Evolutionary conservation across 805 yeast species (phyloP).

Genomic region (Starmerella vitae): DNA sequence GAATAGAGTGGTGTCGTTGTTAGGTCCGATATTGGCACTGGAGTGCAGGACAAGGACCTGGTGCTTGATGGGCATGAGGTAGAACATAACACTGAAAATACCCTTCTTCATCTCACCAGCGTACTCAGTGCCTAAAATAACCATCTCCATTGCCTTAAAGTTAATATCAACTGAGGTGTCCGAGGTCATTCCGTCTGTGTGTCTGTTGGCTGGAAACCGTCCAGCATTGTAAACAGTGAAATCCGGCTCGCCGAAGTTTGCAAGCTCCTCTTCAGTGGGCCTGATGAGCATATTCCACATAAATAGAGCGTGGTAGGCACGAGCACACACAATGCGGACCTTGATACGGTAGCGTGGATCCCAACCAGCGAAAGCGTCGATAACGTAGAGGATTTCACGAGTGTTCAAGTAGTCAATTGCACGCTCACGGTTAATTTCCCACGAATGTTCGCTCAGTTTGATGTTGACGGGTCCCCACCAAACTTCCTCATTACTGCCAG

Average conservation of each 20-base stretch:
- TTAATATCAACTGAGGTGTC: conserved; percentile 90
- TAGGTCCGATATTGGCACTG: conserved; percentile 79
- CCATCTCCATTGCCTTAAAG: conserved; percentile 97
- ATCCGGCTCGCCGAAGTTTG: conserved; percentile 89
- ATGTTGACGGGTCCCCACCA: conserved; percentile 99
- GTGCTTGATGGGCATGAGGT: conserved; percentile 91
- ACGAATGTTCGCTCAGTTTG: conserved; percentile 83
- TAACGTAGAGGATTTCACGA: conserved; percentile 82
- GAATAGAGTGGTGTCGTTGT: conserved; percentile 84
- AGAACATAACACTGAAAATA: conserved; percentile 96
- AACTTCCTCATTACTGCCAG: conserved; percentile 62
- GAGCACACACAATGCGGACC: conserved; percentile 90
- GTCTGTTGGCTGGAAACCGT: conserved; percentile 93
- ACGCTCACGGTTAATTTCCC: conserved; percentile 91
- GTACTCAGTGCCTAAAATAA: conserved; percentile 93
- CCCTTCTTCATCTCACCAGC: conserved; percentile 99
- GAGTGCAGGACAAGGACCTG: conserved; percentile 88
- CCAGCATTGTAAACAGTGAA: conserved; percentile 98
- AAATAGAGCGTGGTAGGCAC: conserved; percentile 96
- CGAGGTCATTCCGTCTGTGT: conserved; percentile 95
- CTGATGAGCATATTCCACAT: conserved; percentile 97
- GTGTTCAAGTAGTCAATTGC: conserved; percentile 95
- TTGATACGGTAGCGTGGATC: conserved; percentile 94
- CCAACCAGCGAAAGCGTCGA: conserved; percentile 98
- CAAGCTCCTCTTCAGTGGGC: conserved; percentile 82